Evolutionary conservation across 148 eudicot genomes (phyloP).

Genomic region (Pouteria glomerata): DNA sequence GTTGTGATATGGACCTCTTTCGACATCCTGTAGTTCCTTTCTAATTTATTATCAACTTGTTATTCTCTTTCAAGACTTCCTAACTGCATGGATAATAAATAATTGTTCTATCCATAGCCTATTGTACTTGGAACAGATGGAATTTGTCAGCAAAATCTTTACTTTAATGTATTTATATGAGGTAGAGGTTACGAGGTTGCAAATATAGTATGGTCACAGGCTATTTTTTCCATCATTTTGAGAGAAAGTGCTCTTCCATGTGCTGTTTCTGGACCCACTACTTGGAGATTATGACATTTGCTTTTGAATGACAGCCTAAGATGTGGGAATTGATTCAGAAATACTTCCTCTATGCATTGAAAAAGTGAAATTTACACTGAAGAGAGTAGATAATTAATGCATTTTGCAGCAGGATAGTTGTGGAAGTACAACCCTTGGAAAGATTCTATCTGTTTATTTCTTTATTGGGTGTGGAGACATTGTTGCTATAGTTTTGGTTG

Average conservation of each 20-base stretch:
- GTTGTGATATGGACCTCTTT: slow-evolving; percentile 5
- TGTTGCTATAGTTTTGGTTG: neutral
- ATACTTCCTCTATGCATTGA: neutral
- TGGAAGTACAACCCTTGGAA: neutral
- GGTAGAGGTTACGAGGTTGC: neutral
- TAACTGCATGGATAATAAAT: neutral
- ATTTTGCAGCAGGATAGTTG: neutral
- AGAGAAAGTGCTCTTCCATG: slow-evolving; percentile 3
- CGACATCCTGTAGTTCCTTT: neutral
- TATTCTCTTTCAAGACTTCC: slow-evolving; percentile 4
- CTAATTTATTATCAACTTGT: neutral
- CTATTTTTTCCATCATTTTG: neutral
- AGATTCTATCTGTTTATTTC: slow-evolving; percentile 7
- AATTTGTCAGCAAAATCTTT: neutral
- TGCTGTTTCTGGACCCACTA: neutral
- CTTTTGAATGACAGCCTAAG: slow-evolving; percentile 10
- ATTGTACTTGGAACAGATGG: slow-evolving; percentile 6
- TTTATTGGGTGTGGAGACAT: neutral
- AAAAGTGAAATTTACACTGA: slow-evolving; percentile 6
- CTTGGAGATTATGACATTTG: slow-evolving; percentile 7
- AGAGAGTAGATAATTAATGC: neutral
- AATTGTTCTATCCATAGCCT: neutral
- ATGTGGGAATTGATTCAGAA: neutral
- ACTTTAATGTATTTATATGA: neutral
- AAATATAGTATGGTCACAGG: neutral